phyloP scores from a whole-genome alignment of 345 rosid genomes.

The Hypericum perforatum region DNA sequence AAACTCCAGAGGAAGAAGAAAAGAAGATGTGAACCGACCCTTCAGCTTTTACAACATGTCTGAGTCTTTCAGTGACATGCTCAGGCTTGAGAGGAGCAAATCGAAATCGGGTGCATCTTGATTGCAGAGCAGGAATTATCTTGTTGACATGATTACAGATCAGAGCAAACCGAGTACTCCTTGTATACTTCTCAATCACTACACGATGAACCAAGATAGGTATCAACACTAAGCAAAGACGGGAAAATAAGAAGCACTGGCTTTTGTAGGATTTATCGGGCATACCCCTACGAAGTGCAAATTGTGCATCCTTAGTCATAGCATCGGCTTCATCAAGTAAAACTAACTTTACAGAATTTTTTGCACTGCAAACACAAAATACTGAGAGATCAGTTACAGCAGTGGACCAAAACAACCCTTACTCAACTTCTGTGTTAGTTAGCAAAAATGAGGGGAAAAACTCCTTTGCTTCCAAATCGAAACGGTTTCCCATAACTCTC shows the following conservation, averaged over 20 bases:
- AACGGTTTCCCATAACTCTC: no score
- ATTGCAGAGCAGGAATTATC: slow-evolving; percentile 94
- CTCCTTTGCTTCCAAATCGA: no score
- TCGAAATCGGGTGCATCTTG: slow-evolving; percentile 92
- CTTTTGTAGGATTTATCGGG: no score
- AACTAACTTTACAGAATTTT: slow-evolving; percentile 72
- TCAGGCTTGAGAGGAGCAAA: slow-evolving; percentile 85
- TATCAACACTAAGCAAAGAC: slow-evolving; percentile 8
- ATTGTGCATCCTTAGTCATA: slow-evolving; percentile 98
- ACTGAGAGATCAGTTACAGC: background rate
- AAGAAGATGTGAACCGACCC: slow-evolving; percentile 32
- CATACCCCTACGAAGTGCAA: slow-evolving; percentile 89
- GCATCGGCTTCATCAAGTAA: slow-evolving; percentile 96
- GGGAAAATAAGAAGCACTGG: background rate
- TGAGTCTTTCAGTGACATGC: slow-evolving; percentile 70
- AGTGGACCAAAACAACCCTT: background rate
- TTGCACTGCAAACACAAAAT: slow-evolving; percentile 35
- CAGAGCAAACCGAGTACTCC: slow-evolving; percentile 86
- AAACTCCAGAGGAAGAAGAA: background rate
- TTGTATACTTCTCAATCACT: slow-evolving; percentile 97
- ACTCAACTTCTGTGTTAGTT: no score
- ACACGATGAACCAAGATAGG: slow-evolving; percentile 12
- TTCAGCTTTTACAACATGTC: slow-evolving; percentile 70
- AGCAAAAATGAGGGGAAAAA: no score
- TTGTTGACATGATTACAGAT: slow-evolving; percentile 93